Percentiles rank a stretch among this genome's conserved stretches.
These are phyloP conservation scores for Blastocystis sp. DNA, from an alignment of 352 stramenopile species.

Conservation along the genomic window DNA sequence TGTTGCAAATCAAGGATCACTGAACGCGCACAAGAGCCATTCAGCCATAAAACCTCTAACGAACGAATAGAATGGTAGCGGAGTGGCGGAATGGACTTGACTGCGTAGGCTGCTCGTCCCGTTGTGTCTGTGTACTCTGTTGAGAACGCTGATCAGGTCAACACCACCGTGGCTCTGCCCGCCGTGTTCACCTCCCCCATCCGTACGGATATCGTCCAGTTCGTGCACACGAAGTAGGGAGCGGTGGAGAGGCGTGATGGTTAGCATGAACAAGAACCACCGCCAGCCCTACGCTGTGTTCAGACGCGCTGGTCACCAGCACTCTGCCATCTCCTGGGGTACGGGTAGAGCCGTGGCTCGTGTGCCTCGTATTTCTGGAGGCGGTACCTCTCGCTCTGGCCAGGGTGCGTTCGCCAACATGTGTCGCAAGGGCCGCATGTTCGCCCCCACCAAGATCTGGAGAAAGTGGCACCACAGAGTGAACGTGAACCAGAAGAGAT, in stretches of 20 bases:
- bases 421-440: slow-evolving; percentile 95
- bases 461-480: slow-evolving; percentile 97
- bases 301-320: slow-evolving; percentile 87
- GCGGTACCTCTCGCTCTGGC: slow-evolving; percentile 91
- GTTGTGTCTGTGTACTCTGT: slow-evolving; percentile 89
- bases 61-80: slow-evolving; percentile 26
- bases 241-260: not conserved
- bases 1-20: not conserved
- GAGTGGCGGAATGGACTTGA: not conserved
- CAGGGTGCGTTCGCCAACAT: slow-evolving; percentile 99
- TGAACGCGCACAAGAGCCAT: not conserved
- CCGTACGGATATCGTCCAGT: slow-evolving; percentile 95
- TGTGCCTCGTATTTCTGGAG: slow-evolving; percentile 96
- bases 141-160: slow-evolving; percentile 78
- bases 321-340: slow-evolving; percentile 95
- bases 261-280: slow-evolving; percentile 95
- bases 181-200: slow-evolving; percentile 94
- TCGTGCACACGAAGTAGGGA: slow-evolving; percentile 90
- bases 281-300: slow-evolving; percentile 95
- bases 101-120: slow-evolving; percentile 80
- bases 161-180: slow-evolving; percentile 85
- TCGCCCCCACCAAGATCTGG: slow-evolving; percentile 96
- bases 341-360: slow-evolving; percentile 95
- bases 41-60: slow-evolving; percentile 23
- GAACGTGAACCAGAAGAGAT: slow-evolving; percentile 94